A percentile compares a stretch with the other conserved stretches of the same genome.
Conservation (phyloP, 2,329 filamentous ascomycete species). For the Pseudopithomyces maydicus region DNA sequence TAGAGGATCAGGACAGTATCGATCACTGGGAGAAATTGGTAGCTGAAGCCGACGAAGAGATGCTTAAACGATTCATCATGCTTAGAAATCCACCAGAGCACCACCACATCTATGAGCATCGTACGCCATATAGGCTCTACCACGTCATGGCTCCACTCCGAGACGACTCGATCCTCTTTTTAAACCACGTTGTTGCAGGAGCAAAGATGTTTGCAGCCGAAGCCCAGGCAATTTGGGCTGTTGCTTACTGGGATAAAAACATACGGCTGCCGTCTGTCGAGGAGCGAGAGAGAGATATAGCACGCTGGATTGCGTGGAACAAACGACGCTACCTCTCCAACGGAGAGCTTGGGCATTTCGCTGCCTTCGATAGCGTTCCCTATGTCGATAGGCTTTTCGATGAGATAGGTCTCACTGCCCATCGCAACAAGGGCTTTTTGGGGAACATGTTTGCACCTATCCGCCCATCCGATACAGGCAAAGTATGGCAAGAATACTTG, state of each 20-base stretch:
- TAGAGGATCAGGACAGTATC: not conserved
- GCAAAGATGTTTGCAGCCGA: not conserved
- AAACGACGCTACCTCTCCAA: not conserved
- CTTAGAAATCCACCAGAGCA: constrained; percentile 19
- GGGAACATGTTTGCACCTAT: constrained; percentile 9
- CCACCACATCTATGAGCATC: constrained; percentile 6
- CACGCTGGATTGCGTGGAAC: constrained; percentile 7
- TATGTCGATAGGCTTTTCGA: not conserved
- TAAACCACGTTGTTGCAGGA: constrained; percentile 12
- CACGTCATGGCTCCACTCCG: constrained; percentile 14
- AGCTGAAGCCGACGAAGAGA: constrained; percentile 11
- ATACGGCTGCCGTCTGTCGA: not conserved
- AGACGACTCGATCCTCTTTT: constrained; percentile 21
- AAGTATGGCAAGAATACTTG: constrained; percentile 12
- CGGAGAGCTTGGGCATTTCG: not conserved
- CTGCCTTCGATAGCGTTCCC: not conserved
- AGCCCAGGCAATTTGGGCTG: not conserved
- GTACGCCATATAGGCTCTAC: constrained; percentile 25
- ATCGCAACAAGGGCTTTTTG: constrained; percentile 10
- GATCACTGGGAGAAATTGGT: constrained; percentile 16
- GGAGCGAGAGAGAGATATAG: not conserved
- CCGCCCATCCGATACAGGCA: constrained; percentile 10
- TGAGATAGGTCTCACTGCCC: constrained; percentile 1
- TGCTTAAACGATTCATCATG: constrained; percentile 9
- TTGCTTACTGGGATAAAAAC: not conserved